Evolutionary conservation across 345 rosid species (phyloP).

Genomic region (Stellera chamaejasme): DNA sequence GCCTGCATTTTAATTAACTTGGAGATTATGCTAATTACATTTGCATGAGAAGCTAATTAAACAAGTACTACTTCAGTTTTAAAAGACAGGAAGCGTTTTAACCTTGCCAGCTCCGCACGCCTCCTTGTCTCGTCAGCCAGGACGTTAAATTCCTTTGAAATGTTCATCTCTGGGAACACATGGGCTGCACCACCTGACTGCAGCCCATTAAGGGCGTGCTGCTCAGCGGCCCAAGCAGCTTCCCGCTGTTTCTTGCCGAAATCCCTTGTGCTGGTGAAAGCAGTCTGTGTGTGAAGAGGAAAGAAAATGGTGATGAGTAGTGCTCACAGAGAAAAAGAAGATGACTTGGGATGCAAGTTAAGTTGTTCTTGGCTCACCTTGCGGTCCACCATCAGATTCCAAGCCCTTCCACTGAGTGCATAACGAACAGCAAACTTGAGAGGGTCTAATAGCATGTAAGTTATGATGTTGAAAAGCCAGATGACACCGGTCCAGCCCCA

Average conservation of each 20-base stretch:
- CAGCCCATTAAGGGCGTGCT: constrained; percentile 36
- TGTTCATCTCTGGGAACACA: constrained; percentile 19
- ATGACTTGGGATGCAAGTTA: no score
- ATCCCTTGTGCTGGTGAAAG: constrained; percentile 34
- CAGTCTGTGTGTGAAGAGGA: constrained; percentile 19
- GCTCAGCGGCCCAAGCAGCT: constrained; percentile 44
- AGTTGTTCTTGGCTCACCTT: constrained; percentile 13
- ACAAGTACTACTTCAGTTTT: neutral
- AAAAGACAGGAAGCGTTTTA: neutral
- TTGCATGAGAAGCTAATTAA: neutral
- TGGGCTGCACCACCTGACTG: constrained; percentile 7
- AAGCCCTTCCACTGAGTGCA: constrained; percentile 29
- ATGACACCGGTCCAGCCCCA: constrained; percentile 33
- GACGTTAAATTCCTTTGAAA: constrained; percentile 18
- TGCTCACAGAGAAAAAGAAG: no score
- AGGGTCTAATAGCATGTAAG: constrained; percentile 24
- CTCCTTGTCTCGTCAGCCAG: constrained; percentile 51
- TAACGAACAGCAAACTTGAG: constrained; percentile 26
- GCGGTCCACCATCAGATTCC: constrained; percentile 23
- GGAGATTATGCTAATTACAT: no score
- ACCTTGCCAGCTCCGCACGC: constrained; percentile 29
- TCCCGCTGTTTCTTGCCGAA: constrained; percentile 34
- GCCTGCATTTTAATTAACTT: constrained; percentile 11
- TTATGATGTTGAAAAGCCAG: constrained; percentile 23
- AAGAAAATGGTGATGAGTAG: no score